Evolutionary conservation across 139 green algal species (phyloP).

Genomic region (Nannochloris sp.): DNA sequence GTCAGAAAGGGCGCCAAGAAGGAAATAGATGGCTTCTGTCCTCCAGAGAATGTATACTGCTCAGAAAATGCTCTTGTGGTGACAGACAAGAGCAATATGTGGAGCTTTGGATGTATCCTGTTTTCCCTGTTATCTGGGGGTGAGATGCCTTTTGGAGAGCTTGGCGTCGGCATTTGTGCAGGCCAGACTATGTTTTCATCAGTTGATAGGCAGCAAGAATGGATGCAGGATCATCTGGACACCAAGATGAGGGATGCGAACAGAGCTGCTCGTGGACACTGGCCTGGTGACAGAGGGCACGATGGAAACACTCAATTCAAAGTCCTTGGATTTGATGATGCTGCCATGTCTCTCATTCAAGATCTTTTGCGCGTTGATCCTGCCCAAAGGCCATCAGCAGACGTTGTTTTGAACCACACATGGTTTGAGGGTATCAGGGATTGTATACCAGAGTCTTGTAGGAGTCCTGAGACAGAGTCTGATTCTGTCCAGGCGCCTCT

Average conservation of each 20-base stretch:
- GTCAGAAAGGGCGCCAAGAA: background rate
- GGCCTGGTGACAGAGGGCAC: background rate
- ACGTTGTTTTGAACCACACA: constrained; percentile 12
- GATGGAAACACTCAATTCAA: background rate
- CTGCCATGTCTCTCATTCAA: constrained; percentile 11
- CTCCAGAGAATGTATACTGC: constrained; percentile 25
- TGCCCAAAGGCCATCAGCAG: constrained; percentile 15
- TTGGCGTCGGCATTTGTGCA: constrained; percentile 12
- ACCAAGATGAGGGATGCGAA: background rate
- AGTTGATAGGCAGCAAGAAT: constrained; percentile 25
- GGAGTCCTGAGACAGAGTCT: no score
- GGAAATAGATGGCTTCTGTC: constrained; percentile 8
- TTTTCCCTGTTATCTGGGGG: constrained; percentile 27
- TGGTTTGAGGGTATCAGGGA: constrained; percentile 11
- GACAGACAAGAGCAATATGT: constrained; percentile 25
- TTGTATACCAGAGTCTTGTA: background rate
- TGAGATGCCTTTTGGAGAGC: constrained; percentile 28
- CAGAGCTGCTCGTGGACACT: background rate
- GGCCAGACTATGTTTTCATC: constrained; percentile 1
- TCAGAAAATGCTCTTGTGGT: constrained; percentile 6
- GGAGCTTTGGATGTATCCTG: constrained; percentile 26
- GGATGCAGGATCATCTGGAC: constrained; percentile 11
- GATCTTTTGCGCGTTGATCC: constrained; percentile 26
- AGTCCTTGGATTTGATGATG: constrained; percentile 18
- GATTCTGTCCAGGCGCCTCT: background rate